These are phyloP conservation scores for Dittrichia graveolens DNA, from an alignment of 129 eudicot species.

Conservation along the genomic window DNA sequence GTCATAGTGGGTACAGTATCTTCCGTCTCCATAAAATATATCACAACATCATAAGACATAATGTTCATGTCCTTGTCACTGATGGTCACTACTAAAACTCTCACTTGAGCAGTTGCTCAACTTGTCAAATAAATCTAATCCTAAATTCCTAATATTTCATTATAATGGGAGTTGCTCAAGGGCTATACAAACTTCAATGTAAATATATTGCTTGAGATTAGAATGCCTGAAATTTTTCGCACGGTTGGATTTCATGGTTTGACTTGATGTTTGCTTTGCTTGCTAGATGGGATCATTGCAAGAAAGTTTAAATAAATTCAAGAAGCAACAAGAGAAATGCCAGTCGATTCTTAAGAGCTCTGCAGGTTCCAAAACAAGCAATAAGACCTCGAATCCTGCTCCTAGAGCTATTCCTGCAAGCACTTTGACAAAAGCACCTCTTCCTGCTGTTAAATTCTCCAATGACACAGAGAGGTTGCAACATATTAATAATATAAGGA, in stretches of 20 bases:
- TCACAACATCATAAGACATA: too few relatives aligned
- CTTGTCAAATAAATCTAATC: too few relatives aligned
- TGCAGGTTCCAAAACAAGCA: constrained; percentile 44
- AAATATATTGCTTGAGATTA: not conserved
- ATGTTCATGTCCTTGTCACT: too few relatives aligned
- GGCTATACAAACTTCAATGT: too few relatives aligned
- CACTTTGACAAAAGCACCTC: constrained; percentile 44
- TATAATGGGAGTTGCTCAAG: too few relatives aligned
- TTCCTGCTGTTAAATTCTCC: constrained; percentile 69
- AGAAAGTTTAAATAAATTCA: constrained; percentile 60
- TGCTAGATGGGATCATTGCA: constrained; percentile 52
- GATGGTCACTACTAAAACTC: too few relatives aligned
- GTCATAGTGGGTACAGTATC: too few relatives aligned
- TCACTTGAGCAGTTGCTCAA: too few relatives aligned
- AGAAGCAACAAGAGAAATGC: constrained; percentile 86
- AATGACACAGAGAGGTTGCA: constrained; percentile 87
- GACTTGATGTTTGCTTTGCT: not conserved
- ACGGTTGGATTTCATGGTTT: not conserved
- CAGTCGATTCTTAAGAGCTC: constrained; percentile 60
- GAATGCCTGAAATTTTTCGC: not conserved
- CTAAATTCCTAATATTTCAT: too few relatives aligned
- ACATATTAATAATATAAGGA: constrained; percentile 74
- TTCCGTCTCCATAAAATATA: too few relatives aligned
- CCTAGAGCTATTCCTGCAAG: constrained; percentile 44
- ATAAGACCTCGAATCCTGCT: constrained; percentile 33